phyloP scores from a whole-genome alignment of 2,329 filamentous ascomycete genomes.

The Epicoccum sorghinum region DNA sequence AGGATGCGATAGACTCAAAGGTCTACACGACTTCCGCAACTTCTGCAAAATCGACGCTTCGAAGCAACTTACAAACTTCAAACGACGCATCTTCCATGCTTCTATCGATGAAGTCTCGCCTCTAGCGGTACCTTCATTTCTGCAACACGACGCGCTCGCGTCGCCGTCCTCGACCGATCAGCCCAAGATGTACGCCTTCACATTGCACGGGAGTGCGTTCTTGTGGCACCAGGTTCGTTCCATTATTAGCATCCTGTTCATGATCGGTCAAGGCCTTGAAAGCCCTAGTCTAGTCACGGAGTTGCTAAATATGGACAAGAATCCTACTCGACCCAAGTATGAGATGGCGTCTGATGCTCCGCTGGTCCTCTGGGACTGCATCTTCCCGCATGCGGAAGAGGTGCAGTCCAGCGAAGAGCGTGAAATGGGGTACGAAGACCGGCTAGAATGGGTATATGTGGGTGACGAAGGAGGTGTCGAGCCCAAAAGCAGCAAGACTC shows the following conservation, averaged over 20 bases:
- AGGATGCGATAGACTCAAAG: conserved; percentile 80
- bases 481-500: conserved; percentile 47
- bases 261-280: conserved; percentile 89
- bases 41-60: conserved; percentile 91
- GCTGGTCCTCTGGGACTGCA: conserved; percentile 93
- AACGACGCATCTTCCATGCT: conserved; percentile 77
- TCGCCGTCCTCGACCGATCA: conserved; percentile 12
- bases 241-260: conserved; percentile 91
- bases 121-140: conserved; percentile 34
- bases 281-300: conserved; percentile 72
- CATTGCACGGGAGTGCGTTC: conserved; percentile 88
- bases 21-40: conserved; percentile 92
- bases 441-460: conserved; percentile 78
- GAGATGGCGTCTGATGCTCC: conserved; percentile 89
- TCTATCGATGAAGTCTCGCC: conserved; percentile 65
- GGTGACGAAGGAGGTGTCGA: conserved; percentile 66
- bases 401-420: conserved; percentile 47
- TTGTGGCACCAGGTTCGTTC: conserved; percentile 98
- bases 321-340: conserved; percentile 82
- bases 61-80: conserved; percentile 88
- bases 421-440: conserved; percentile 59
- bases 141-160: conserved; percentile 36
- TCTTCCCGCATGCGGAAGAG: conserved; percentile 68
- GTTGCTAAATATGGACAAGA: conserved; percentile 73
- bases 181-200: conserved; percentile 82